Conservation (phyloP, 345 rosid species). For the Populus euphratica region DNA sequence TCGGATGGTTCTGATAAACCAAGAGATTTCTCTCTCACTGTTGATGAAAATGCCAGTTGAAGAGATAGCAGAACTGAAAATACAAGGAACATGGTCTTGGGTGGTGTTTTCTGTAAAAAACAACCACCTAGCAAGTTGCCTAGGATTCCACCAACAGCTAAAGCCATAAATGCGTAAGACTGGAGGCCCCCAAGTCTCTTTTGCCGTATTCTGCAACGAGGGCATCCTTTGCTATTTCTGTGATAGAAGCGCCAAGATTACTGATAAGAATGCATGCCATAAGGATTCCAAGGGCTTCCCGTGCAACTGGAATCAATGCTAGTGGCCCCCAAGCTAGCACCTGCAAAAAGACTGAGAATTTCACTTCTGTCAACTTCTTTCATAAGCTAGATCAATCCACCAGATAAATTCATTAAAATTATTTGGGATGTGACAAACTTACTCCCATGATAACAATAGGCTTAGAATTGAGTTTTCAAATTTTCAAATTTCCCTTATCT, state of each 20-base stretch:
- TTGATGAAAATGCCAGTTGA: slow-evolving; percentile 52
- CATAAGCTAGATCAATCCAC: slow-evolving; percentile 1
- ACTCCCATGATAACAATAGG: background rate
- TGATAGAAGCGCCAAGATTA: slow-evolving; percentile 79
- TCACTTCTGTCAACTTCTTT: slow-evolving; percentile 5
- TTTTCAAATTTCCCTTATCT: background rate
- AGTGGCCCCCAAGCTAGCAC: slow-evolving; percentile 77
- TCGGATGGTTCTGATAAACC: slow-evolving; percentile 40
- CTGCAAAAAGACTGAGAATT: slow-evolving; percentile 63
- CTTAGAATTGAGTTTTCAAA: background rate
- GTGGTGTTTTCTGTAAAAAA: slow-evolving; percentile 43
- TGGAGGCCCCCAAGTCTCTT: slow-evolving; percentile 55
- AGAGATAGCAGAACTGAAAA: slow-evolving; percentile 49
- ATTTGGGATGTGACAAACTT: background rate
- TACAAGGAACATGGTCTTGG: slow-evolving; percentile 50
- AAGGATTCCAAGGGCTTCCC: slow-evolving; percentile 60
- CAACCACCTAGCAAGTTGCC: slow-evolving; percentile 82
- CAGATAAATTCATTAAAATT: background rate
- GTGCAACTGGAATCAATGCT: slow-evolving; percentile 55
- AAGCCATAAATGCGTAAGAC: slow-evolving; percentile 84
- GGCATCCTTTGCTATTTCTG: slow-evolving; percentile 87
- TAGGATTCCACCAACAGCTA: slow-evolving; percentile 72
- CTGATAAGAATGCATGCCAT: slow-evolving; percentile 62
- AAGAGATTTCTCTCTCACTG: slow-evolving; percentile 53
- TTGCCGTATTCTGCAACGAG: slow-evolving; percentile 83